A percentile compares a stretch with the other conserved stretches of the same genome.
phyloP scores from a whole-genome alignment of 345 rosid species.

The Eucalyptus sp. region DNA sequence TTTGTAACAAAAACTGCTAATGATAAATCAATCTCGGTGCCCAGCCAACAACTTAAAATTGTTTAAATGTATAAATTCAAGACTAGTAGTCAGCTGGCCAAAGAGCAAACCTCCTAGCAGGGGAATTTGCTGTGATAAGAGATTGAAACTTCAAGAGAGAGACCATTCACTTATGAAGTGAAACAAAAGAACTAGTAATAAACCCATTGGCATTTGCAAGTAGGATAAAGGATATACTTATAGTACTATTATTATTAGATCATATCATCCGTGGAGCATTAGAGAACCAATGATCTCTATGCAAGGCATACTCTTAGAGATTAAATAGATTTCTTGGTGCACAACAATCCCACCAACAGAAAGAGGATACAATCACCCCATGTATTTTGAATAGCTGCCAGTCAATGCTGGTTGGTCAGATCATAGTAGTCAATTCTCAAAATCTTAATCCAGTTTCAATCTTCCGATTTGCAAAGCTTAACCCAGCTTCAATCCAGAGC shows the following conservation, averaged over 20 bases:
- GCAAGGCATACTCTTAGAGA: neutral
- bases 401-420: neutral
- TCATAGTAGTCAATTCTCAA: neutral
- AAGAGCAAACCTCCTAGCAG: neutral
- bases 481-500: neutral
- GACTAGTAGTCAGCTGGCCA: neutral
- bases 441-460: neutral
- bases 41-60: neutral
- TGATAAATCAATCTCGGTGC: neutral
- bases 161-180: neutral
- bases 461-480: neutral
- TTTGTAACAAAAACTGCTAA: neutral
- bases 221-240: neutral
- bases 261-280: neutral
- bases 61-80: neutral
- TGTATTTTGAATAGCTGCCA: neutral
- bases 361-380: neutral
- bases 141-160: neutral
- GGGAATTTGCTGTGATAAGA: neutral
- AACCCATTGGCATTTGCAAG: neutral
- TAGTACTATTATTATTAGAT: neutral
- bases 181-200: neutral
- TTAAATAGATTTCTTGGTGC: neutral
- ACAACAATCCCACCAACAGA: neutral
- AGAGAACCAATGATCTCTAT: neutral